These are phyloP conservation scores for Cyberlindnera sargentensis DNA, from an alignment of 805 yeast genomes.

Conservation along the genomic window DNA sequence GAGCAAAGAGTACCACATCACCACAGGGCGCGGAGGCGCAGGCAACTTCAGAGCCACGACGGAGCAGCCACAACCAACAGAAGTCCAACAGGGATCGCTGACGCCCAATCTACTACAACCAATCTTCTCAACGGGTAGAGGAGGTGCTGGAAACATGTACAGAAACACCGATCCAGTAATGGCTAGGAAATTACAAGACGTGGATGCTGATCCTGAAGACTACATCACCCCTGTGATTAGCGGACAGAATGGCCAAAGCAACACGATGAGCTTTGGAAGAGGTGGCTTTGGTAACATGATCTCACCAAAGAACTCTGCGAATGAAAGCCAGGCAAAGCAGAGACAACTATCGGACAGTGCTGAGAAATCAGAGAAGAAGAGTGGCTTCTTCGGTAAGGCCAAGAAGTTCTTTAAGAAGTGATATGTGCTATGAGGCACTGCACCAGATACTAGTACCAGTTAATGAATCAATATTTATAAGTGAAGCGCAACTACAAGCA, in stretches of 20 bases:
- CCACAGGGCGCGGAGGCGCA: slow-evolving; percentile 80
- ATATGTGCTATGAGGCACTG: not conserved
- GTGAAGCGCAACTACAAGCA: too few relatives aligned
- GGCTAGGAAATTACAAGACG: slow-evolving; percentile 62
- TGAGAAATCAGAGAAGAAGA: slow-evolving; percentile 20
- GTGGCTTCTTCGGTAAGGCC: slow-evolving; percentile 40
- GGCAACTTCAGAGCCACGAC: slow-evolving; percentile 51
- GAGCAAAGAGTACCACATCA: slow-evolving; percentile 30
- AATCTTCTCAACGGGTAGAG: slow-evolving; percentile 66
- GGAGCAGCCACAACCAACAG: slow-evolving; percentile 43
- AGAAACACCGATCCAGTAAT: slow-evolving; percentile 50
- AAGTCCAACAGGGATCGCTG: slow-evolving; percentile 54
- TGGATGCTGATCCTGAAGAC: slow-evolving; percentile 37
- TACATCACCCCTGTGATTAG: slow-evolving; percentile 38
- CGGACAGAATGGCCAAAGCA: slow-evolving; percentile 20
- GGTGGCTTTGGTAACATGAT: slow-evolving; percentile 63
- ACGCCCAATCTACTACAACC: slow-evolving; percentile 53
- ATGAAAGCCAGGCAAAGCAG: slow-evolving; percentile 17
- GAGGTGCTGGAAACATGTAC: slow-evolving; percentile 74
- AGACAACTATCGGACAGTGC: slow-evolving; percentile 1
- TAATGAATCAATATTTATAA: too few relatives aligned
- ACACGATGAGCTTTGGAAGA: slow-evolving; percentile 40
- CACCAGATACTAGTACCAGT: not conserved
- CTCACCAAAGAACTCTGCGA: slow-evolving; percentile 26
- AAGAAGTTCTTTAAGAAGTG: slow-evolving; percentile 33